Percentiles rank a stretch among this genome's conserved stretches.
phyloP scores from a whole-genome alignment of 257 asterid genomes.

The Solanum clarkiae region DNA sequence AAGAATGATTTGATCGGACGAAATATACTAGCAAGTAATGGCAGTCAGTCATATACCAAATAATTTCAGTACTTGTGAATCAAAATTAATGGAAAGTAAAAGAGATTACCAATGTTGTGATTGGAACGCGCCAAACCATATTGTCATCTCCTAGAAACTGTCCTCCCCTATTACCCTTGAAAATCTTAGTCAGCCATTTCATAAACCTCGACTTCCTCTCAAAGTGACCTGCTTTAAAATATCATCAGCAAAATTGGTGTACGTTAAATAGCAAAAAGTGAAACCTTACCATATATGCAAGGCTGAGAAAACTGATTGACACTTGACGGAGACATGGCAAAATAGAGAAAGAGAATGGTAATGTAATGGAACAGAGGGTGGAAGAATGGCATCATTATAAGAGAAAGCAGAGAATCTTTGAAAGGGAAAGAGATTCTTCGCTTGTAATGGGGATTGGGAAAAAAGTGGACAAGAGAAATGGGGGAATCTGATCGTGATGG shows the following conservation, averaged over 20 bases:
- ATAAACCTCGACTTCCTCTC: slow-evolving; percentile 72
- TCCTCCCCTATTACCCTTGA: slow-evolving; percentile 44
- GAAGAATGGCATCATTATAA: slow-evolving; percentile 64
- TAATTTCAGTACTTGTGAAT: background rate
- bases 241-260: background rate
- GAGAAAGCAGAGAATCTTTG: slow-evolving; percentile 10
- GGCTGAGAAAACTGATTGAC: slow-evolving; percentile 70
- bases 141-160: slow-evolving; percentile 74
- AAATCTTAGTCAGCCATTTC: slow-evolving; percentile 81
- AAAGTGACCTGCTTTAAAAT: slow-evolving; percentile 49
- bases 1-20: background rate
- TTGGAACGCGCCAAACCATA: slow-evolving; percentile 65
- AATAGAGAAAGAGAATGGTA: slow-evolving; percentile 29
- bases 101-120: slow-evolving; percentile 46
- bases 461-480: background rate
- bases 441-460: background rate
- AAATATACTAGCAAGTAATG: background rate
- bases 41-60: too few relatives aligned
- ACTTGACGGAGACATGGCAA: slow-evolving; percentile 56
- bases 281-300: slow-evolving; percentile 58
- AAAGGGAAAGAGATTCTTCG: slow-evolving; percentile 3
- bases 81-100: background rate
- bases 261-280: background rate
- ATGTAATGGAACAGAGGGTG: slow-evolving; percentile 9
- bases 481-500: slow-evolving; percentile 1